A percentile compares a stretch with the other conserved stretches of the same genome.
Evolutionary conservation across 805 yeast species (phyloP).

Genomic region (Saturnispora mendoncae): DNA sequence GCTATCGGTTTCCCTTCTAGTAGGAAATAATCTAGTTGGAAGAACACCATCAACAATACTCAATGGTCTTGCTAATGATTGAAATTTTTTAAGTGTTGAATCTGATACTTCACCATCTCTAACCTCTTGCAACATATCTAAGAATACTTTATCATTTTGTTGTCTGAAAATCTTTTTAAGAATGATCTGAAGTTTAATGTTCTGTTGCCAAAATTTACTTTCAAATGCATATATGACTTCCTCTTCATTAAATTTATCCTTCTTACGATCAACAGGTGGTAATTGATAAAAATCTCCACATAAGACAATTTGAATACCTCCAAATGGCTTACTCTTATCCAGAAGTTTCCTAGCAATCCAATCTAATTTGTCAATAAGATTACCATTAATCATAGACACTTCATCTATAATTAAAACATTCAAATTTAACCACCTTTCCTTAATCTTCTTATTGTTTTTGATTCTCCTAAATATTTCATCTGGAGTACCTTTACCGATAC

Average conservation of each 20-base stretch:
- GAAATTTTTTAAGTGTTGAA: conserved; percentile 42
- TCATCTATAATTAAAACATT: conserved; percentile 68
- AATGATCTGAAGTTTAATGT: conserved; percentile 49
- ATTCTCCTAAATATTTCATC: conserved; percentile 42
- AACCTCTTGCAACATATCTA: conserved; percentile 68
- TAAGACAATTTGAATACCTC: conserved; percentile 67
- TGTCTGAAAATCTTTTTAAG: conserved; percentile 66
- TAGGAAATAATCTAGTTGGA: conserved; percentile 69
- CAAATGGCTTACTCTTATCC: conserved; percentile 47
- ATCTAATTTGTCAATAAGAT: conserved; percentile 54
- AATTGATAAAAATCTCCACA: conserved; percentile 80
- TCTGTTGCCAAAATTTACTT: conserved; percentile 49
- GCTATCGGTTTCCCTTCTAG: conserved; percentile 59
- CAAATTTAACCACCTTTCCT: conserved; percentile 45
- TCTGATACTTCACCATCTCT: conserved; percentile 51
- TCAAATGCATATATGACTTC: conserved; percentile 53
- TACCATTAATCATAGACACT: conserved; percentile 72
- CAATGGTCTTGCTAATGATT: conserved; percentile 42
- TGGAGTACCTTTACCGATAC: conserved; percentile 52
- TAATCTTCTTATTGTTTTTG: conserved; percentile 40
- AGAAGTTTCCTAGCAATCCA: conserved; percentile 47
- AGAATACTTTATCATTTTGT: conserved; percentile 59
- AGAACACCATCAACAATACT: conserved; percentile 47
- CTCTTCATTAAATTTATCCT: conserved; percentile 20
- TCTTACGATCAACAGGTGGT: conserved; percentile 49